Base-by-base conservation (phyloP, 2,329 filamentous ascomycete genomes). In the Fusarium sp. region DNA sequence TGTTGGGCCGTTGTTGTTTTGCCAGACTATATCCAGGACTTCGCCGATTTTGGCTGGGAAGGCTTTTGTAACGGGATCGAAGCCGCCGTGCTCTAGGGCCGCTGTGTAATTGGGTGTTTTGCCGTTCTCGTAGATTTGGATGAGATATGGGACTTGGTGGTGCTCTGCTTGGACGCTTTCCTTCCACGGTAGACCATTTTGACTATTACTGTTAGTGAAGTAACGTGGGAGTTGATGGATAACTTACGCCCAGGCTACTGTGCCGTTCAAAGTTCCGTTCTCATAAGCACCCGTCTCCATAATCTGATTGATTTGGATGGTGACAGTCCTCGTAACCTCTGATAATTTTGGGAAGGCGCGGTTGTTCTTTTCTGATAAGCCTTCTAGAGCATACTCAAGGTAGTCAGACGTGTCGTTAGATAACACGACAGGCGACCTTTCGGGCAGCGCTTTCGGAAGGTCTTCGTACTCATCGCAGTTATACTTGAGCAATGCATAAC, bases 31-130 rank as follows among this genome's bases (percentile, higher is more conserved):
- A 58, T 87, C 85, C 6, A 88, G 75, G 1, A 88, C 84, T 72
- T 90, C 88, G 27, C 87, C 87, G 3, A 88, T 73, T 45, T 82
- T 80, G 1, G 85, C 87, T 0, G 88, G 85, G 73, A 84, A 90
- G 0, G 84, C 81, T 13, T 79, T 77, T 0, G 82, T 85, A 1
- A 62, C 70, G 0, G 86, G 86, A 64, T 90, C 88, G 80, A 85
- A 88, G 18, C 86, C 87, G 18, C 78, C 66, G 70, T 88, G 85
- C 15, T 75, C 74, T 0, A 87, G 24, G 0, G 87, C 87, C 0
- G 79, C 81, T 0, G 82, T 79, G 71, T 87, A 88, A 74, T 88
- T 78, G 3, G 87, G 87, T 2, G 55, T 65, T 4, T 29, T 53
- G n/a, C 68, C 67, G 2, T 48, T 68, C 6, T 71, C 34, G 6